phyloP scores from a whole-genome alignment of 2,329 filamentous ascomycete species.

The Monosporascus sp. region DNA sequence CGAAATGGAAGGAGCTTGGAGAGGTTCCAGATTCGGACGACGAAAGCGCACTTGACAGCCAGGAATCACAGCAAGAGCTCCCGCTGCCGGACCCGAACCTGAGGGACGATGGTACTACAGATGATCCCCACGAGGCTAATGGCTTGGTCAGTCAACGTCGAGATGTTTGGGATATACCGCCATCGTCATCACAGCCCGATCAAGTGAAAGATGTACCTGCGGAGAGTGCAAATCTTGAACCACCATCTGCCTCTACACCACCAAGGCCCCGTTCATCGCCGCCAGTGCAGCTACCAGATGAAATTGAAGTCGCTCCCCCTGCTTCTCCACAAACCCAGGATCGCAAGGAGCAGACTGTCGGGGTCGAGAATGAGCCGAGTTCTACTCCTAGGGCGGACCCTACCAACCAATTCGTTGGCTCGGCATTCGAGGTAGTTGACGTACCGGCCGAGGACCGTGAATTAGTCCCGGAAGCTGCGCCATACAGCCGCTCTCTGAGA shows the following conservation, averaged over 20 bases:
- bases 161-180: conserved; percentile 27
- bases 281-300: background rate
- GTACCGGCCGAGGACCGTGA: conserved; percentile 7
- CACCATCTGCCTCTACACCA: background rate
- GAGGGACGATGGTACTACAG: background rate
- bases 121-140: background rate
- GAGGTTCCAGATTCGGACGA: conserved; percentile 41
- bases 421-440: conserved; percentile 9
- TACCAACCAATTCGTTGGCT: conserved; percentile 1
- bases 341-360: background rate
- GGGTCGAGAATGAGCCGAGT: conserved; percentile 2
- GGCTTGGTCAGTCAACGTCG: conserved; percentile 1
- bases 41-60: conserved; percentile 33
- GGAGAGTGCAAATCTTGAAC: background rate
- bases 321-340: background rate
- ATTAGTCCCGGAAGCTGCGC: conserved; percentile 5
- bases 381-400: conserved; percentile 3
- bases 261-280: background rate
- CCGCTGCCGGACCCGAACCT: conserved; percentile 3
- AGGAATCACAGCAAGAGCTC: conserved; percentile 23
- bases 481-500: conserved; percentile 43
- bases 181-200: conserved; percentile 18
- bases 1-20: conserved; percentile 39
- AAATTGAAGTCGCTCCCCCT: background rate
- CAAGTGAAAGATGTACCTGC: conserved; percentile 20